phyloP scores from a whole-genome alignment of 768 basidiomycete species.

The Imleria badia region DNA sequence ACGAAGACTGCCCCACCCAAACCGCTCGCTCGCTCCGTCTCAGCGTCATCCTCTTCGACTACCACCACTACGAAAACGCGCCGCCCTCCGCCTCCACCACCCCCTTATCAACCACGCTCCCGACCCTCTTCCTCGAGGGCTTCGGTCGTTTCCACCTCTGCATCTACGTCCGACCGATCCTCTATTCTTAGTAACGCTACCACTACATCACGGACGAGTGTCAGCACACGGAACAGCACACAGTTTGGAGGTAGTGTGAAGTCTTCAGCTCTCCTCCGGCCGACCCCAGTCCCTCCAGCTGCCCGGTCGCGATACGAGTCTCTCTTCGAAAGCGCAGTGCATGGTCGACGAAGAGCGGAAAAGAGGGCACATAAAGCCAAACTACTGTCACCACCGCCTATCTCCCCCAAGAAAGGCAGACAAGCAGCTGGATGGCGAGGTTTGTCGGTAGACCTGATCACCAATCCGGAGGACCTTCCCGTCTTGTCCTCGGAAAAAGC shows the following conservation, averaged over 20 bases:
- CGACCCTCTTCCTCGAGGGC: conserved; percentile 36
- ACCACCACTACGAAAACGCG: conserved; percentile 39
- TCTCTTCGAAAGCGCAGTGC: conserved; percentile 61
- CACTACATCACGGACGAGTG: conserved; percentile 40
- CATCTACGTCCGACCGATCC: conserved; percentile 59
- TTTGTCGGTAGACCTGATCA: conserved; percentile 65
- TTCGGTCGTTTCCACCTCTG: conserved; percentile 37
- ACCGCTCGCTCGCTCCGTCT: conserved; percentile 33
- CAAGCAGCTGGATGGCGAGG: conserved; percentile 76
- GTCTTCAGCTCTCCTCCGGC: conserved; percentile 42
- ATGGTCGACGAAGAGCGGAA: conserved; percentile 44
- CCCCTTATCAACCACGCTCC: conserved; percentile 26
- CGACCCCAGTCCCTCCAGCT: conserved; percentile 65
- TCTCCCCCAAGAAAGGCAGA: conserved; percentile 42
- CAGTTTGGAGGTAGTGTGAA: conserved; percentile 21
- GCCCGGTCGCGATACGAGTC: conserved; percentile 66
- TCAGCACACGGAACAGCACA: conserved; percentile 31
- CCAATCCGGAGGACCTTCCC: conserved; percentile 39
- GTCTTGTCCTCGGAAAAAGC: conserved; percentile 13
- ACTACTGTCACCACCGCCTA: conserved; percentile 36
- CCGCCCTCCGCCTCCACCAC: conserved; percentile 40
- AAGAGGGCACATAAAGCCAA: conserved; percentile 27
- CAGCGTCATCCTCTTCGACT: conserved; percentile 38
- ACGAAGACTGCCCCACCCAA: conserved; percentile 23
- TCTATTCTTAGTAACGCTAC: conserved; percentile 55